Evolutionary conservation across 2,329 filamentous ascomycete species (phyloP), one percentile per base, ranked within the genome.

Genomic region (Fusarium pseudonygamai): DNA sequence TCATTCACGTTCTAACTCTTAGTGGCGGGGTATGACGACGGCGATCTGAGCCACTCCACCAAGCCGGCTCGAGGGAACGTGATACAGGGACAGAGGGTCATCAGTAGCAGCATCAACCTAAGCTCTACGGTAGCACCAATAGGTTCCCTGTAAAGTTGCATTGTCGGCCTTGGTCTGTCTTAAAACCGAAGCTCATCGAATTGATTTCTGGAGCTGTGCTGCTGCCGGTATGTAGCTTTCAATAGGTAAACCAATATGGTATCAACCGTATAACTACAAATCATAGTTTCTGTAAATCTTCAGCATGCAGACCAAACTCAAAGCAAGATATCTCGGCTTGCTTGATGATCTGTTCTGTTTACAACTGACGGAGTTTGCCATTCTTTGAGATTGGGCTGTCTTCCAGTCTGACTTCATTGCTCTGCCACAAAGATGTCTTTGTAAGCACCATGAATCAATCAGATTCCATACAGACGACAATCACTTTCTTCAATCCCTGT

Each of bases 21-120:
- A 49, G 74, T 72, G 74, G 74, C 67, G 72, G 67, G 72, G 72
- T 75, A 76, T 75, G 72, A 76, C 72, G 72, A 76, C 40, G 73
- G 65, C 37, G 65, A 64, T 70, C 69, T 67, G 67, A 75, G 57
- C 71, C 66, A 69, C 64, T 76, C 72, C 66, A 70, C 71, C 62
- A 55, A 43, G 47, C 61, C 72, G 74, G 74, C 57, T 76, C 37
- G 72, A 76, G 59, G 74, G 74, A 76, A 75, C 65, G 64, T 65
- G 67, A 69, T 59, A 70, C 66, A 69, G 45, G 32, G 64, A 56
- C 46, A 67, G 22, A 69, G 42, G 58, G 60, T 56, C 49, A 52
- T 47, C 34, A 34, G 45, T n/a, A 63, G 20, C 57, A 47, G 30
- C 40, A 36, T 28, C 12, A 50, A 59, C 32, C 42, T 26, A 50